A percentile compares a stretch with the other conserved stretches of the same genome.
These are phyloP conservation scores for Diaporthe australafricana DNA, from an alignment of 2,329 filamentous ascomycete species.

Conservation along the genomic window DNA sequence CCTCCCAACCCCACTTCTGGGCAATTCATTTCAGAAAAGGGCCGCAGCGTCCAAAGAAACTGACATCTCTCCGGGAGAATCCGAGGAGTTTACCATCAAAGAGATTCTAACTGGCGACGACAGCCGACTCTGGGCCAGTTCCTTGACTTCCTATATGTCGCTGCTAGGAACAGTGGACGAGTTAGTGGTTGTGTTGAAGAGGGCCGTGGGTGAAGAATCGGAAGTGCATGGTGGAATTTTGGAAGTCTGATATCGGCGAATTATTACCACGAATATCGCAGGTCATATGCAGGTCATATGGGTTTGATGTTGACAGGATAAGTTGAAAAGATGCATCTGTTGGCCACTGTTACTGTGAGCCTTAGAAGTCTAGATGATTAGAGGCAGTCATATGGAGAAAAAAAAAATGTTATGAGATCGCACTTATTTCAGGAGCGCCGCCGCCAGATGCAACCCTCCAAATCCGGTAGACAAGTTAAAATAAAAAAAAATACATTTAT, in stretches of 20 bases:
- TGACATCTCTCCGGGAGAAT: neutral
- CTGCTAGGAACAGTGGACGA: conserved; percentile 2
- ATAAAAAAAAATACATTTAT: too few species aligned
- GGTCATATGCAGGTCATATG: too few species aligned
- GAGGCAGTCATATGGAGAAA: too few species aligned
- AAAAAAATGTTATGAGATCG: too few species aligned
- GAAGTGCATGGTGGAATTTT: neutral
- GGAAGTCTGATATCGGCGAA: neutral
- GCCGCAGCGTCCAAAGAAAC: neutral
- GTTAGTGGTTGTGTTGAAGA: neutral
- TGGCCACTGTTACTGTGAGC: too few species aligned
- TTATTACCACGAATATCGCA: too few species aligned
- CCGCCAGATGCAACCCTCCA: too few species aligned
- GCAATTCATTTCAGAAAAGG: neutral
- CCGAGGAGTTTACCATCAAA: neutral
- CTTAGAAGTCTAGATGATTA: too few species aligned
- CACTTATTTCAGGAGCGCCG: too few species aligned
- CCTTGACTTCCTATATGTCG: neutral
- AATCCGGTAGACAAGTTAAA: too few species aligned
- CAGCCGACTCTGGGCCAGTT: neutral
- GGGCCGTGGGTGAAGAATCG: neutral
- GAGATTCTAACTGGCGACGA: neutral
- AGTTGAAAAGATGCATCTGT: too few species aligned
- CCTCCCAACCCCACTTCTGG: neutral
- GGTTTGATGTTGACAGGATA: too few species aligned